These are phyloP conservation scores for Syzygium malaccense DNA, from an alignment of 441 rosid species.

Conservation along the genomic window DNA sequence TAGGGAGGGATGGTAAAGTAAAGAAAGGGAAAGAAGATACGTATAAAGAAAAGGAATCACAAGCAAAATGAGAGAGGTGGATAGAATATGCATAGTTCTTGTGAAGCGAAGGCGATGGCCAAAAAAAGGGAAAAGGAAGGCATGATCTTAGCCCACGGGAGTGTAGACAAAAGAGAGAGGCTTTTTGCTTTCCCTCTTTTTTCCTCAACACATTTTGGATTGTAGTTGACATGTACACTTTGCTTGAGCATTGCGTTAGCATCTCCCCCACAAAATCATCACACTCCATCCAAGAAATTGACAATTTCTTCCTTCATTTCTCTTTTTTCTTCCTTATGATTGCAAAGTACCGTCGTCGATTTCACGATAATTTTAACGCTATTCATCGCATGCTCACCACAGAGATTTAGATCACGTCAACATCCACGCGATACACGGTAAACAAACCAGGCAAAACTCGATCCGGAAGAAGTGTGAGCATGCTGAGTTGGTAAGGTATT, in stretches of 20 bases:
- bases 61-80: conserved; percentile 36
- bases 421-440: neutral
- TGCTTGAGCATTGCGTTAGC: conserved; percentile 14
- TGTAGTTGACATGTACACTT: conserved; percentile 1
- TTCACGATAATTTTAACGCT: neutral
- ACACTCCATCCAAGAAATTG: neutral
- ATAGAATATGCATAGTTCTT: conserved; percentile 4
- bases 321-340: neutral
- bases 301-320: neutral
- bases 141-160: conserved; percentile 36
- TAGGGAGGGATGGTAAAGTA: neutral
- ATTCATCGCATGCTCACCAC: rapidly evolving
- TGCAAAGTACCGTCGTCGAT: neutral
- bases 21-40: neutral
- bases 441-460: rapidly evolving
- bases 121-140: neutral
- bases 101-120: neutral
- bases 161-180: conserved; percentile 34
- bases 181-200: conserved; percentile 54
- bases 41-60: conserved; percentile 26
- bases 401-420: too few relatives aligned
- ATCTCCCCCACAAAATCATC: neutral
- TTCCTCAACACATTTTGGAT: conserved; percentile 9
- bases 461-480: rapidly evolving
- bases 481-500: neutral